phyloP scores from a whole-genome alignment of 352 stramenopile genomes.

The Peronospora destructor region DNA sequence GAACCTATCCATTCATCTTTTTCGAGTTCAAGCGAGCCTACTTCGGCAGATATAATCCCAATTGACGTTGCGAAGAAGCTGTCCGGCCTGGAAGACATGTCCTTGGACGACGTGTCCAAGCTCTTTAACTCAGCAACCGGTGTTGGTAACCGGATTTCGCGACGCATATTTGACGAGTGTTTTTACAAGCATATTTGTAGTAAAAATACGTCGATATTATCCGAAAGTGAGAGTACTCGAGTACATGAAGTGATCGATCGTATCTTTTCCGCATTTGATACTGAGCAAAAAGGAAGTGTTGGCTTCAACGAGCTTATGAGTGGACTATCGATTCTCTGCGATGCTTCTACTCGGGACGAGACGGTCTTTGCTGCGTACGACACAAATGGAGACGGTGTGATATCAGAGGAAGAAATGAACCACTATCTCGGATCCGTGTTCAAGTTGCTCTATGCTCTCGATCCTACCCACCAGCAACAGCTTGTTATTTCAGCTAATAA shows the following conservation, averaged over 20 bases:
- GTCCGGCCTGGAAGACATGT: slow-evolving; percentile 54
- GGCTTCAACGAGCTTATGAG: slow-evolving; percentile 73
- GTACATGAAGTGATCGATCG: slow-evolving; percentile 69
- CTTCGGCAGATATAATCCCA: slow-evolving; percentile 30
- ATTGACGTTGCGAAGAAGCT: slow-evolving; percentile 67
- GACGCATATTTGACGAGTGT: slow-evolving; percentile 63
- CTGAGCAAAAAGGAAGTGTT: slow-evolving; percentile 59
- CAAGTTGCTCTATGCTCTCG: slow-evolving; percentile 66
- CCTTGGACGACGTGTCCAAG: slow-evolving; percentile 52
- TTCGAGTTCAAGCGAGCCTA: slow-evolving; percentile 14
- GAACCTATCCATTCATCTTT: slow-evolving; percentile 15
- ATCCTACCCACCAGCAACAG: slow-evolving; percentile 51
- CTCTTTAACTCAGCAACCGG: slow-evolving; percentile 48
- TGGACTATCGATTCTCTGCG: slow-evolving; percentile 64
- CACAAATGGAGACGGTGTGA: slow-evolving; percentile 72
- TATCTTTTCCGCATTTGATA: slow-evolving; percentile 77
- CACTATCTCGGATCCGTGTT: slow-evolving; percentile 84
- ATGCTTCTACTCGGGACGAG: slow-evolving; percentile 41
- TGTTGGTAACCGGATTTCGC: slow-evolving; percentile 45
- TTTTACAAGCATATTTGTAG: slow-evolving; percentile 68
- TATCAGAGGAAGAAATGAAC: slow-evolving; percentile 80
- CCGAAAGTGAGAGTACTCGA: slow-evolving; percentile 42
- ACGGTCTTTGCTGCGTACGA: slow-evolving; percentile 79
- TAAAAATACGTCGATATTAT: slow-evolving; percentile 16
- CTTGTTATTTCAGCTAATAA: slow-evolving; percentile 55